Evolutionary conservation across 176 grass and related monocot species (phyloP), one percentile per base, ranked within the genome.

Genomic region (Puya raimondii): DNA sequence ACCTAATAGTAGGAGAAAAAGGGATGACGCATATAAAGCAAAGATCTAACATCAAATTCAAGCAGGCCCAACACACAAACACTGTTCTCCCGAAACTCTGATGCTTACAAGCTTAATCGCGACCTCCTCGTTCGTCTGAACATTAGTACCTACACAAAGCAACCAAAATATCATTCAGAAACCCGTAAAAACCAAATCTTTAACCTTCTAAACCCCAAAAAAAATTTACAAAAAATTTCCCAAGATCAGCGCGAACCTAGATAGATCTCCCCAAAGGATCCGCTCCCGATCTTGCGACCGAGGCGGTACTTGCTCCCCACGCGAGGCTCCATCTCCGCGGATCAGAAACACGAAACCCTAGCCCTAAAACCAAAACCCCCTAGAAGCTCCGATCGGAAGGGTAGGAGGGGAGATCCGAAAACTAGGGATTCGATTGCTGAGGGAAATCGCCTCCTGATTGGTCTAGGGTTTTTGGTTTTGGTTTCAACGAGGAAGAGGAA

Each of bases 101-200:
- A 61, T 61, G 85, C 88, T 47, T 64, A 96, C 93, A 81, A 96
- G 88, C 82, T 96, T 96, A 85, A 96, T 92, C 71, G 89, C 93
- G 71, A 96, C 86, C 74, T 96, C 93, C 80, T 96, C 93, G 75
- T 91, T 96, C 72, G 93, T 96, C 81, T 92, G 89, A 67, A 89
- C 80, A 83, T 96, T 96, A 61, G 88, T 96, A 64, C 93, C 93
- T 96, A 59, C 78, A 73, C 72, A 66, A n/a, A 7, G 12, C 65
- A 15, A 70, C 9, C 58, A 33, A 58, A 47, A 61, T 59, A 4
- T 64, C 7, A 8, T 29, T 72, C 70, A 72, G 11, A 63, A 74
- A 26, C 25, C 25, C 25, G 25, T 26, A 66, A 6, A 47, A 66
- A 79, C 15, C 51, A 18, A 56, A 72, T 23, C 56, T 20, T 22